Evolutionary conservation across 805 yeast species (phyloP).

Genomic region (Grigorovia jiainica): DNA sequence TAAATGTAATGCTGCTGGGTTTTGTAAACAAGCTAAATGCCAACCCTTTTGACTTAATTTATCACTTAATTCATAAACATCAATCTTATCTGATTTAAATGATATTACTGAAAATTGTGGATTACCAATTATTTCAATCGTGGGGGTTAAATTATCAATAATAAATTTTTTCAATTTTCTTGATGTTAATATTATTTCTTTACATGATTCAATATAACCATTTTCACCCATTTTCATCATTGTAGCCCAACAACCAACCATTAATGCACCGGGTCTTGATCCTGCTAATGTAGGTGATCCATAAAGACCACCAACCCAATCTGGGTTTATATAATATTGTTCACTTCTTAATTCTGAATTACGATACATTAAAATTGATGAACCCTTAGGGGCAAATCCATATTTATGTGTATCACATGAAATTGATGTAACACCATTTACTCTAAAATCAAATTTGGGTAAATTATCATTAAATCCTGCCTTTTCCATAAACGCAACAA

Average conservation of each 20-base stretch:
- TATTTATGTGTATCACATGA: slow-evolving; percentile 99
- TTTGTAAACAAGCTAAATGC: slow-evolving; percentile 83
- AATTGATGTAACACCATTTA: slow-evolving; percentile 91
- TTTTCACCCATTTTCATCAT: slow-evolving; percentile 68
- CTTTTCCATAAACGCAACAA: slow-evolving; percentile 67
- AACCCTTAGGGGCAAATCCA: slow-evolving; percentile 97
- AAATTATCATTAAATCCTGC: slow-evolving; percentile 37
- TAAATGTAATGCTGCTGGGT: slow-evolving; percentile 84
- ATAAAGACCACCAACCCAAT: slow-evolving; percentile 92
- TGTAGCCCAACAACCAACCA: slow-evolving; percentile 99
- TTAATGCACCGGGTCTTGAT: slow-evolving; percentile 91
- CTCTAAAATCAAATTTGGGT: slow-evolving; percentile 67
- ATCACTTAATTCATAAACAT: slow-evolving; percentile 77
- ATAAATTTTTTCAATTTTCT: slow-evolving; percentile 44
- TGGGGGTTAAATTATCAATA: slow-evolving; percentile 39
- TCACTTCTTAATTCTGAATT: slow-evolving; percentile 52
- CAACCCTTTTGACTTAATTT: slow-evolving; percentile 48
- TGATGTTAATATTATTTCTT: slow-evolving; percentile 58
- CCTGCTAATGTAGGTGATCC: slow-evolving; percentile 97
- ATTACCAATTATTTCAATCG: slow-evolving; percentile 66
- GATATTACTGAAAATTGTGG: slow-evolving; percentile 79
- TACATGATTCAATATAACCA: slow-evolving; percentile 67
- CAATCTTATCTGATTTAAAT: slow-evolving; percentile 52
- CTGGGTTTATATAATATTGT: slow-evolving; percentile 75
- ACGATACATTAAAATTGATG: slow-evolving; percentile 87